These are phyloP conservation scores for Kluyveromyces nonfermentans DNA, from an alignment of 805 yeast genomes.

Conservation along the genomic window DNA sequence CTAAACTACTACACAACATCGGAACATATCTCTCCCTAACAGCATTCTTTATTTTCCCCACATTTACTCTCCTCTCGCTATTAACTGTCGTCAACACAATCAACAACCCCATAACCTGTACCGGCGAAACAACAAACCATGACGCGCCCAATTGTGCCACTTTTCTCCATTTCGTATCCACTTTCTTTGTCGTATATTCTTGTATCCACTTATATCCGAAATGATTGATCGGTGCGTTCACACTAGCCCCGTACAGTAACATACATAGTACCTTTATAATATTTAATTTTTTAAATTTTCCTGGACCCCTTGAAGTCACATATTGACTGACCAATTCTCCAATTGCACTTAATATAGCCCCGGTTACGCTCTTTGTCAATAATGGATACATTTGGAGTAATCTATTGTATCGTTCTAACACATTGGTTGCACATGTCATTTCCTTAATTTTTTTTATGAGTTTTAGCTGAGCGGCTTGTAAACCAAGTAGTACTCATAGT, in stretches of 20 bases:
- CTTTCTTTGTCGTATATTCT: slow-evolving; percentile 6
- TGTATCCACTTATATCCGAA: slow-evolving; percentile 15
- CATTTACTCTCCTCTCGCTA: slow-evolving; percentile 3
- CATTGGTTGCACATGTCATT: too few species aligned
- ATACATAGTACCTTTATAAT: slow-evolving; percentile 4
- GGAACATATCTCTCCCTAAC: slow-evolving; percentile 10
- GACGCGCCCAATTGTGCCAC: slow-evolving; percentile 15
- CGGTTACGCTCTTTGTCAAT: slow-evolving; percentile 13
- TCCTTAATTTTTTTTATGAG: too few species aligned
- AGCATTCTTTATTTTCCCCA: slow-evolving; percentile 5
- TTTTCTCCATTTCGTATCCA: slow-evolving; percentile 8
- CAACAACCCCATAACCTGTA: slow-evolving; percentile 14
- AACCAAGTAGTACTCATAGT: too few species aligned
- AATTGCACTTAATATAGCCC: slow-evolving; percentile 13
- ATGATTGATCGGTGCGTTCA: slow-evolving; percentile 20
- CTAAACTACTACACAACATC: slow-evolving; percentile 13
- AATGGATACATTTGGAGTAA: slow-evolving; percentile 10
- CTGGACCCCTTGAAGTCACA: slow-evolving; percentile 4
- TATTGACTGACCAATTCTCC: slow-evolving; percentile 16
- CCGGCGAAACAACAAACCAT: slow-evolving; percentile 14
- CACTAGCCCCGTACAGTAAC: slow-evolving; percentile 16
- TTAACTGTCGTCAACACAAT: slow-evolving; percentile 14
- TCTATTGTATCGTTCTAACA: slow-evolving; percentile 9
- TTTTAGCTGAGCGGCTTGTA: too few species aligned
- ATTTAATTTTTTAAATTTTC: background rate